Conservation (phyloP, 306 rosid genomes). For the Begonia fuchsioides region DNA sequence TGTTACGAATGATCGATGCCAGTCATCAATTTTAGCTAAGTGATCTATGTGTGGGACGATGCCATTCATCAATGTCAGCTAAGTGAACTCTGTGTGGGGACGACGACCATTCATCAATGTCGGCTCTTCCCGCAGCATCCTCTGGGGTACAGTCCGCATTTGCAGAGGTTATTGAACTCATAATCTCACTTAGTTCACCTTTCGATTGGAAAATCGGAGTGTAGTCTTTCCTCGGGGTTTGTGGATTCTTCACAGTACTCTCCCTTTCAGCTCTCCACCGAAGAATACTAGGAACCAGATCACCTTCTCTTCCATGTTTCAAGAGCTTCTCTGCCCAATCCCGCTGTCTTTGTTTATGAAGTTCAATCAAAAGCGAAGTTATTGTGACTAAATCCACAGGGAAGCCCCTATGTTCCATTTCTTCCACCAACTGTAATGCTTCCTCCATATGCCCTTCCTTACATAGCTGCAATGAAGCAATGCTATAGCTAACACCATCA, state of each 20-base stretch:
- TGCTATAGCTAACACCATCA: constrained; percentile 70
- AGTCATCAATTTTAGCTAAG: too few relatives aligned
- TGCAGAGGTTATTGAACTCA: constrained; percentile 27
- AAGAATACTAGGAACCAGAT: constrained; percentile 51
- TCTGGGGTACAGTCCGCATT: constrained; percentile 7
- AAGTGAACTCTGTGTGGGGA: constrained; percentile 69
- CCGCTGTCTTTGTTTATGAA: constrained; percentile 59
- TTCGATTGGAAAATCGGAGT: constrained; percentile 45
- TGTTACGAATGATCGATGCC: constrained; percentile 48
- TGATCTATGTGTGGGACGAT: too few relatives aligned
- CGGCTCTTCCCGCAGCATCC: constrained; percentile 14
- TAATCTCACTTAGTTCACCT: constrained; percentile 43
- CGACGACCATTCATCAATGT: constrained; percentile 55
- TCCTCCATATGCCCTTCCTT: constrained; percentile 65
- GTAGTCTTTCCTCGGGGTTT: constrained; percentile 41
- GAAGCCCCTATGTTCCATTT: constrained; percentile 86
- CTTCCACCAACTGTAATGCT: constrained; percentile 61
- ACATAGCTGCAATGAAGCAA: constrained; percentile 56
- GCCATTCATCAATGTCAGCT: constrained; percentile 63
- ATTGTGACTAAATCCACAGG: constrained; percentile 63
- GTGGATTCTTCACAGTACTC: constrained; percentile 44
- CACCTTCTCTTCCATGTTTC: constrained; percentile 68
- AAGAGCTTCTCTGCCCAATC: constrained; percentile 73
- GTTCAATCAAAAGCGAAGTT: constrained; percentile 50
- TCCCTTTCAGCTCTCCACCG: constrained; percentile 75